Conservation (phyloP, 106 monocot genomes). For the Posidonia australis region DNA sequence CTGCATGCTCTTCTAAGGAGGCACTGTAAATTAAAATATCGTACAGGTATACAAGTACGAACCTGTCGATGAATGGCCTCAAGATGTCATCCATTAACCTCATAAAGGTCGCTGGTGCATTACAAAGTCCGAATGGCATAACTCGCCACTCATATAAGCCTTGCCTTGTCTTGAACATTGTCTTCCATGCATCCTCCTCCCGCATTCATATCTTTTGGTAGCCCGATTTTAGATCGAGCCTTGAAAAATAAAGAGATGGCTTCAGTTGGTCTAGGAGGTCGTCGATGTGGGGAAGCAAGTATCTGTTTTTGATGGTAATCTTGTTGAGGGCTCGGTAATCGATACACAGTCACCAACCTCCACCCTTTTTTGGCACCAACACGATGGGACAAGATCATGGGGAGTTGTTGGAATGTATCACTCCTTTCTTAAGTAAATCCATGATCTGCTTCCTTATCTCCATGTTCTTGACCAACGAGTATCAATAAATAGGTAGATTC, state of each 20-base stretch:
- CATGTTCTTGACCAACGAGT: neutral
- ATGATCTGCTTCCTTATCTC: neutral
- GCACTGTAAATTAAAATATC: slow-evolving; percentile 5
- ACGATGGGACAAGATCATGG: slow-evolving; percentile 1
- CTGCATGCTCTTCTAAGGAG: neutral
- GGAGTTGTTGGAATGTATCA: neutral
- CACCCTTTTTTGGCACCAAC: slow-evolving; percentile 4
- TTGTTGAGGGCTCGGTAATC: neutral
- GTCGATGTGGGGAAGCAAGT: neutral
- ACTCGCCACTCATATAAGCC: slow-evolving; percentile 4
- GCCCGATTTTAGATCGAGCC: neutral
- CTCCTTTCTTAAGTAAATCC: neutral
- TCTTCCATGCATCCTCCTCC: slow-evolving; percentile 6
- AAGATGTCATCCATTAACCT: neutral
- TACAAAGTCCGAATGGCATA: neutral
- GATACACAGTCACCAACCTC: neutral
- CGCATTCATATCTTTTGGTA: slow-evolving; percentile 9
- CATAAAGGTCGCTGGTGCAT: neutral
- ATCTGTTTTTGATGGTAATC: slow-evolving; percentile 4
- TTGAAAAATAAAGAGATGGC: neutral
- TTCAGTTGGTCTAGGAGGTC: slow-evolving; percentile 1
- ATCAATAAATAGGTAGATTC: neutral
- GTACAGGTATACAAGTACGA: slow-evolving; percentile 2
- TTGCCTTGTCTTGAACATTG: neutral
- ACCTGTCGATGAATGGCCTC: neutral